phyloP scores from a whole-genome alignment of 1,139 yeast species.

The Kodamaea sp. region DNA sequence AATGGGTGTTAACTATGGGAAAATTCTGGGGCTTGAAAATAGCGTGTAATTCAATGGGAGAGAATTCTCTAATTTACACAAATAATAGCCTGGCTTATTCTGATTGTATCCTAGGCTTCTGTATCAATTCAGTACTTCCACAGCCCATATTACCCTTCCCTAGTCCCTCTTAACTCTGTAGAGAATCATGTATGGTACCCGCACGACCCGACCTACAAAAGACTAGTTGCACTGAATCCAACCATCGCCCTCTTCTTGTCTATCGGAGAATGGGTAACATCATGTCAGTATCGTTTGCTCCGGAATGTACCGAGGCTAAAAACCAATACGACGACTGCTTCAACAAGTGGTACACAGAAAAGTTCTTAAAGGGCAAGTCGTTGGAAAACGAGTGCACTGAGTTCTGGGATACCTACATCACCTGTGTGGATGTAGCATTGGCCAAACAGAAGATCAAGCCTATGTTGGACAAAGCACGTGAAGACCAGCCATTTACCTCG shows the following conservation, averaged over 20 bases:
- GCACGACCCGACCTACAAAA: too few relatives aligned
- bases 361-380: conserved; percentile 70
- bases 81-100: too few relatives aligned
- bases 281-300: conserved; percentile 94
- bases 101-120: too few relatives aligned
- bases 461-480: conserved; percentile 88
- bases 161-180: background rate
- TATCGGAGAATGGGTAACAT: conserved; percentile 70
- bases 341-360: conserved; percentile 94
- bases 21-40: too few relatives aligned
- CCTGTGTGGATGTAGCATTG: conserved; percentile 76
- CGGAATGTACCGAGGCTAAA: conserved; percentile 90
- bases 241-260: too few relatives aligned
- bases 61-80: too few relatives aligned
- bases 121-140: too few relatives aligned
- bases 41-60: too few relatives aligned
- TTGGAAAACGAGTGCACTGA: conserved; percentile 86
- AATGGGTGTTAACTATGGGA: too few relatives aligned
- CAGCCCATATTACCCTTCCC: background rate
- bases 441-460: conserved; percentile 73
- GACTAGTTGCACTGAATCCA: too few relatives aligned
- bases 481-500: conserved; percentile 76
- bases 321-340: conserved; percentile 88
- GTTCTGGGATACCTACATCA: conserved; percentile 83
- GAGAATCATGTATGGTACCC: too few relatives aligned